These are phyloP conservation scores for Penicillium macrosclerotiorum DNA, from an alignment of 495 filamentous ascomycete species.

Conservation along the genomic window DNA sequence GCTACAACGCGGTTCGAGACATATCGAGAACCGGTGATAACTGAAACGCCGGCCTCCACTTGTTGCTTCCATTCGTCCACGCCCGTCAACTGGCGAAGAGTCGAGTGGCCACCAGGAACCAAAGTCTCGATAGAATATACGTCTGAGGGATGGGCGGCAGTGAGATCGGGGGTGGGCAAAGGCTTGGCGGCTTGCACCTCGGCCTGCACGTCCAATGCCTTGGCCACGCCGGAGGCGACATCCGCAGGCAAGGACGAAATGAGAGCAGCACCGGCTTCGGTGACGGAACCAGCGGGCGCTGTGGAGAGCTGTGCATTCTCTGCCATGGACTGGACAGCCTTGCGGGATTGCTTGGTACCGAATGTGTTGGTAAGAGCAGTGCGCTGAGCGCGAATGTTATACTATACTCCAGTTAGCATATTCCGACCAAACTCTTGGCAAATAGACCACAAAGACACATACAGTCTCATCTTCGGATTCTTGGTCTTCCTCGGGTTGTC, in stretches of 20 bases:
- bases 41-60: slow-evolving; percentile 52
- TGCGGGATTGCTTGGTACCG: slow-evolving; percentile 91
- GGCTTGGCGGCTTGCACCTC: slow-evolving; percentile 70
- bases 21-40: slow-evolving; percentile 61
- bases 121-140: slow-evolving; percentile 75
- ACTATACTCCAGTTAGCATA: slow-evolving; percentile 26
- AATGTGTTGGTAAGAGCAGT: slow-evolving; percentile 82
- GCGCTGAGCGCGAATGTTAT: slow-evolving; percentile 56
- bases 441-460: not conserved
- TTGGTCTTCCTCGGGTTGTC: slow-evolving; percentile 39
- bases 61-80: slow-evolving; percentile 75
- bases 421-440: not conserved
- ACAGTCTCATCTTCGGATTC: slow-evolving; percentile 42
- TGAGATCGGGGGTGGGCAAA: slow-evolving; percentile 70
- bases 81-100: slow-evolving; percentile 54
- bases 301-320: slow-evolving; percentile 71
- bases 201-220: slow-evolving; percentile 63
- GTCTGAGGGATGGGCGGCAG: slow-evolving; percentile 69
- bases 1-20: slow-evolving; percentile 60
- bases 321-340: slow-evolving; percentile 71
- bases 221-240: slow-evolving; percentile 57
- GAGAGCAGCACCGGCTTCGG: slow-evolving; percentile 58
- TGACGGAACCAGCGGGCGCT: slow-evolving; percentile 46
- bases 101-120: slow-evolving; percentile 50
- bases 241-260: slow-evolving; percentile 57